Evolutionary conservation across 208 protist species (phyloP).

Genomic region (Vickermania spadyakhi): DNA sequence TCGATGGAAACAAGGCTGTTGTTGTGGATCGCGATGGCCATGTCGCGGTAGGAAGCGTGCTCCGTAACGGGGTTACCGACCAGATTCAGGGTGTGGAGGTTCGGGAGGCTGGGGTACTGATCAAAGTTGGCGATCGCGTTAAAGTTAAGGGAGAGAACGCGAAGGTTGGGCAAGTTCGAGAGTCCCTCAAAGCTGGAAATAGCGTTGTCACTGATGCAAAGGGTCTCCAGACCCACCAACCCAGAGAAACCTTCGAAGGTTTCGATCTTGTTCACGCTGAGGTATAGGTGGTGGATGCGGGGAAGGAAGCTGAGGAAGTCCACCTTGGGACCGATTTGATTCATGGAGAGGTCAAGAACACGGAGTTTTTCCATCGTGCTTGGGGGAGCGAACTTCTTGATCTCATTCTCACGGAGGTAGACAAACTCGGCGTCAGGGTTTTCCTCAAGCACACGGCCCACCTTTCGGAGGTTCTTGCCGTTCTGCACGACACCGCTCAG

Average conservation of each 20-base stretch:
- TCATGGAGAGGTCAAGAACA: slow-evolving; percentile 89
- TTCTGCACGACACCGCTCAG: slow-evolving; percentile 71
- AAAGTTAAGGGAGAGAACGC: slow-evolving; percentile 90
- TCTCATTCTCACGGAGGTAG: slow-evolving; percentile 90
- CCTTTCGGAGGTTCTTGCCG: slow-evolving; percentile 74
- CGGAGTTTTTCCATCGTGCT: slow-evolving; percentile 77
- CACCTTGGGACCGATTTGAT: slow-evolving; percentile 79
- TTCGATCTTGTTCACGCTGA: slow-evolving; percentile 90
- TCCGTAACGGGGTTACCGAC: slow-evolving; percentile 87
- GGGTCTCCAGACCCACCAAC: slow-evolving; percentile 74
- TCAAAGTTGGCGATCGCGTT: slow-evolving; percentile 89
- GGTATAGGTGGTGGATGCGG: slow-evolving; percentile 85
- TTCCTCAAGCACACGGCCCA: slow-evolving; percentile 60
- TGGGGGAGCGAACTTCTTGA: slow-evolving; percentile 76
- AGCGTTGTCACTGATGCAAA: slow-evolving; percentile 88
- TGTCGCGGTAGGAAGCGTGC: slow-evolving; percentile 77
- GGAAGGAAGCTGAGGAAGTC: slow-evolving; percentile 78
- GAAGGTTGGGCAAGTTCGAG: slow-evolving; percentile 74
- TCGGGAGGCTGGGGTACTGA: slow-evolving; percentile 72
- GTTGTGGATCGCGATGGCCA: slow-evolving; percentile 86
- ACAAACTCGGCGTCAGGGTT: slow-evolving; percentile 82
- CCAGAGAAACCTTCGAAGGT: slow-evolving; percentile 72
- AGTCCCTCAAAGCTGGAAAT: slow-evolving; percentile 88
- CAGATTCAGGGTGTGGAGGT: slow-evolving; percentile 86
- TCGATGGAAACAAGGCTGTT: slow-evolving; percentile 79